Base-by-base conservation (phyloP, 2,329 filamentous ascomycete species). In the Elsinoe australis region DNA sequence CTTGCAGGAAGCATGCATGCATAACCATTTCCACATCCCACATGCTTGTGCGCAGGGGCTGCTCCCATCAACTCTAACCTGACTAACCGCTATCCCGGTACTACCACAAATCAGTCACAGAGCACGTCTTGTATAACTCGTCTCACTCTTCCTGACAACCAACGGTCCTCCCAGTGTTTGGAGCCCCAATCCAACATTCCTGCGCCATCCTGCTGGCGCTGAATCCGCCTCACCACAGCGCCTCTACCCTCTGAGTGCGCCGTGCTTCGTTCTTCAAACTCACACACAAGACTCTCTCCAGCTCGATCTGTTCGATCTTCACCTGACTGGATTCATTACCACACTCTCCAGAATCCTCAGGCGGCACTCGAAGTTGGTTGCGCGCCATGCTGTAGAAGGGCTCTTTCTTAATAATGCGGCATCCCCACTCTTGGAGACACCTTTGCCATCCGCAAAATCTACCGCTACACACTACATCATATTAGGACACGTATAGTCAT, bases 181-280 rank as follows among this genome's bases (percentile, higher is more conserved):
- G 7, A 29, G 26, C 6, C 7, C 6, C 26, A 12, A 29, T 29
- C 26, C 26, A 29, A 29, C 26, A 12, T 12, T 29, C 35, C 35
- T 39, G 35, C 14, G 35, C 21, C 35, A 39, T 39, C 35, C 35
- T 39, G 32, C 19, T 35, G 32, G 32, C 32, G 4, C 5, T 35
- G n/a, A 15, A 14, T 18, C 32, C 32, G 32, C 18, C 28, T 22
- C 35, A 19, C 24, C 24, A 22, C 35, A 39, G 19, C 35, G 35
- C 39, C 39, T 29, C 39, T 32, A 44, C 39, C 26, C 39, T 32
- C 39, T 44, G 14, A 31, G 24, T 44, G 39, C 39, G 39, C 39
- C 39, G 39, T 44, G 39, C 39, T 14, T 19, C 21, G 6, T 15
- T 41, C 14, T 24, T 28, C 36, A 41, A 9, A n/a, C 36, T 41